Conservation (phyloP, 2,329 filamentous ascomycete species). For the Nemania diffusa region DNA sequence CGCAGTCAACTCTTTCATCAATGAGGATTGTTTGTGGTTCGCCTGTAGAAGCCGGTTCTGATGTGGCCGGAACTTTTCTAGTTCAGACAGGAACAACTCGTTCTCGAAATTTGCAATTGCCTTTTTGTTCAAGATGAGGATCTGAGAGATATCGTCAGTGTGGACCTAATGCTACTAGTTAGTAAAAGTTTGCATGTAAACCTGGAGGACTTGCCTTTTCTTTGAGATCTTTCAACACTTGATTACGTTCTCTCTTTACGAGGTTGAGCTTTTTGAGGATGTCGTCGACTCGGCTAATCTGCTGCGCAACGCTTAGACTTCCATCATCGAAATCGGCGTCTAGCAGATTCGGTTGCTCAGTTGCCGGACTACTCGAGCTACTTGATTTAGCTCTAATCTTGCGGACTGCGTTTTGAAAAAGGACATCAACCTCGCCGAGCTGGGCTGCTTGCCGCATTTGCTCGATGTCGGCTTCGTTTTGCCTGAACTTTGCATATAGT, state of each 20-base stretch:
- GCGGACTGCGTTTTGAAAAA: constrained; percentile 88
- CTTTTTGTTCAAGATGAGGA: constrained; percentile 98
- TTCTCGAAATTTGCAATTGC: constrained; percentile 90
- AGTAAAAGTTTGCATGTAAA: constrained; percentile 36
- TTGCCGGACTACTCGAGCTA: constrained; percentile 69
- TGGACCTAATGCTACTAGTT: constrained; percentile 72
- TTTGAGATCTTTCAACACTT: constrained; percentile 95
- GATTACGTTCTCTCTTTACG: constrained; percentile 89
- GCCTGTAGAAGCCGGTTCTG: constrained; percentile 92
- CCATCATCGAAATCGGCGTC: constrained; percentile 91
- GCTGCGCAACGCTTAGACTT: constrained; percentile 82
- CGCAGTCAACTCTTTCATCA: constrained; percentile 94
- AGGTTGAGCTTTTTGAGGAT: constrained; percentile 90
- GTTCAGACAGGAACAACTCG: constrained; percentile 91
- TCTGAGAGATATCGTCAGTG: constrained; percentile 96
- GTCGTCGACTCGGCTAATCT: constrained; percentile 89
- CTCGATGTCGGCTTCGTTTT: constrained; percentile 89
- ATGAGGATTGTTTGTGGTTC: constrained; percentile 90
- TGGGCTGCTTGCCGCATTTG: constrained; percentile 94
- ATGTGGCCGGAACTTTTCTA: constrained; percentile 96
- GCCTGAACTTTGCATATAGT: constrained; percentile 82
- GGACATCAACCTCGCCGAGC: constrained; percentile 83
- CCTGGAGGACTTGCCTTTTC: constrained; percentile 77
- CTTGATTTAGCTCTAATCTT: constrained; percentile 76
- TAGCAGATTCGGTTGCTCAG: constrained; percentile 79